Conservation (phyloP, 2,329 filamentous ascomycete genomes). For the Colletotrichum sp. region DNA sequence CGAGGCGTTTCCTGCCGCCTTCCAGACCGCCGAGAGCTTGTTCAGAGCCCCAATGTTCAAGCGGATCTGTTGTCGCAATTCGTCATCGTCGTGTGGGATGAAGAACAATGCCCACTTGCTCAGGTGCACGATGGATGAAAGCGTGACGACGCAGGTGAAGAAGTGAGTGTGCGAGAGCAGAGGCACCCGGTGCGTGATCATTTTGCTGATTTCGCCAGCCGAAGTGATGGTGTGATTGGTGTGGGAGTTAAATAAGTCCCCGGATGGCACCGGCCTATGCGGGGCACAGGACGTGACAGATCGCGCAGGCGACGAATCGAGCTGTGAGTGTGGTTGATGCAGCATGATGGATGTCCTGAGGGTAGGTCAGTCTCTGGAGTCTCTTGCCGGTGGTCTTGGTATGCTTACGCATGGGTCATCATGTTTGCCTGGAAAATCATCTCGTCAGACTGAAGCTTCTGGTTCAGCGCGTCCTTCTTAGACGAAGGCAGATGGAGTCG, state of each 20-base stretch:
- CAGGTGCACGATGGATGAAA: constrained; percentile 82
- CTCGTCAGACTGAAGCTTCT: constrained; percentile 78
- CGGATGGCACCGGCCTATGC: constrained; percentile 54
- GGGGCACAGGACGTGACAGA: constrained; percentile 71
- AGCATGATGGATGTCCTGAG: constrained; percentile 71
- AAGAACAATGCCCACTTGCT: constrained; percentile 76
- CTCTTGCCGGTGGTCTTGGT: neutral
- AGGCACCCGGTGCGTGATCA: constrained; percentile 76
- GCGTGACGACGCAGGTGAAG: constrained; percentile 80
- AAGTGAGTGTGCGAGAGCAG: constrained; percentile 81
- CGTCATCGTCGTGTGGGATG: constrained; percentile 65
- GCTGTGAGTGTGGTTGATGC: constrained; percentile 79
- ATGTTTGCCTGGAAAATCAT: constrained; percentile 92
- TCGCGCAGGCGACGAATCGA: constrained; percentile 66
- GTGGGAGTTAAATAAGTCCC: constrained; percentile 66
- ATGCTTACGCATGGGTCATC: constrained; percentile 66
- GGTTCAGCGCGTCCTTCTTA: constrained; percentile 73
- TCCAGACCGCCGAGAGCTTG: constrained; percentile 73
- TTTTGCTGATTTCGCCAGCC: constrained; percentile 76
- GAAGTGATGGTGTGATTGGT: constrained; percentile 82
- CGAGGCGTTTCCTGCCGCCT: constrained; percentile 71
- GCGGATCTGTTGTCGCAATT: constrained; percentile 75
- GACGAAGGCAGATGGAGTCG: constrained; percentile 75
- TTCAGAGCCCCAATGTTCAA: constrained; percentile 81
- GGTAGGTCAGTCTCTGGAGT: neutral